Percentiles rank a stretch among this genome's conserved stretches.
Evolutionary conservation across 768 basidiomycete species (phyloP).

Genomic region (Boletus reticulatus): DNA sequence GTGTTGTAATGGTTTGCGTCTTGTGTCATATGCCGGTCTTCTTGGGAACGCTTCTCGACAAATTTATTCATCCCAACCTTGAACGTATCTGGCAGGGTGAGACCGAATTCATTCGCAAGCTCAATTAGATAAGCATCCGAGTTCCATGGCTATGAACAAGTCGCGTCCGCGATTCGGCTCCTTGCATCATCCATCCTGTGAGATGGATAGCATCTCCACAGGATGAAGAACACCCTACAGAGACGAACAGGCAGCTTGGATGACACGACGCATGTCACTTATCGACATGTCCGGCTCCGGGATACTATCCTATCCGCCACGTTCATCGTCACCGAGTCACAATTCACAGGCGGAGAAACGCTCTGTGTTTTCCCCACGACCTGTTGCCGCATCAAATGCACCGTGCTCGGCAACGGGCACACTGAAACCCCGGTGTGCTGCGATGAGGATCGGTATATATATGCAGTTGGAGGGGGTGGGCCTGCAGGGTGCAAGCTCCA

Average conservation of each 20-base stretch:
- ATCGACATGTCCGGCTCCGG: slow-evolving; percentile 15
- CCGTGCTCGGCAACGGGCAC: slow-evolving; percentile 2
- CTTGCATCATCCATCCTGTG: slow-evolving; percentile 16
- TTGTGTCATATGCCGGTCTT: slow-evolving; percentile 18
- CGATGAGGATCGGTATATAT: not conserved
- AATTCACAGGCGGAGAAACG: slow-evolving; percentile 4
- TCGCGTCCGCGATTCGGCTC: slow-evolving; percentile 14
- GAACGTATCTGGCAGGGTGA: slow-evolving; percentile 15
- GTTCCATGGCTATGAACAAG: slow-evolving; percentile 17
- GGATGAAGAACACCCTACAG: not conserved
- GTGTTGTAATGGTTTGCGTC: slow-evolving; percentile 4
- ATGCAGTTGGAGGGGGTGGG: too few species aligned
- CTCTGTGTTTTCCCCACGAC: slow-evolving; percentile 4
- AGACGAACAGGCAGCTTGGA: not conserved
- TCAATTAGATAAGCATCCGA: slow-evolving; percentile 34
- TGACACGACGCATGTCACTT: not conserved
- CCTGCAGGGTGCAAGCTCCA: not conserved
- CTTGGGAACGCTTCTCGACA: slow-evolving; percentile 14
- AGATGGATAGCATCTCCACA: slow-evolving; percentile 2
- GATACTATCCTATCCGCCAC: slow-evolving; percentile 15
- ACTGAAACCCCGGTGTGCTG: not conserved
- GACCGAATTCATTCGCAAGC: slow-evolving; percentile 17
- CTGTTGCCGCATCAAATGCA: not conserved
- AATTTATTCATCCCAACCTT: slow-evolving; percentile 22
- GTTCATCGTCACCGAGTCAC: not conserved